Evolutionary conservation across 1,284 basidiomycete genomes (phyloP), one percentile per base, ranked within the genome.

Genomic region (Apiotrichum gamsii): DNA sequence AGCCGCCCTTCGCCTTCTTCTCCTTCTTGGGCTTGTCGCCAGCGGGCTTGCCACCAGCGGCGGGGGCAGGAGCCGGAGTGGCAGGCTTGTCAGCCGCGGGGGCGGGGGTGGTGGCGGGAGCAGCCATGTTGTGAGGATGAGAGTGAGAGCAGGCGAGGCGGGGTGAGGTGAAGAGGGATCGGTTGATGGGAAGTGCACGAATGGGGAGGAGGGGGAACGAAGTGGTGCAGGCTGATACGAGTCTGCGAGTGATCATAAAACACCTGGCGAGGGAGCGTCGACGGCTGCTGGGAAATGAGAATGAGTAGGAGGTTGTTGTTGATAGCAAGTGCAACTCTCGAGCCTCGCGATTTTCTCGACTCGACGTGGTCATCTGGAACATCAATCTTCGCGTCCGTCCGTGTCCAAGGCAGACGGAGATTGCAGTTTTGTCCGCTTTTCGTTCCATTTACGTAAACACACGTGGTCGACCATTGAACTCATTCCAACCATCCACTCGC

Each of bases 1-100:
- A 36, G 38, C 45, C 47, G 42, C 47, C 41, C 19, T 45, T 62
- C 56, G 67, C 70, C 43, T 69, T 63, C 56, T 73, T 69, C 52
- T 71, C 65, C 42, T 61, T 58, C 47, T 52, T 9, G 21, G 39
- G 30, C 23, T 23, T 39, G 13, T 43, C 37, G 28, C 38, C 31
- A 11, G 37, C 39, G n/a, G 30, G 39, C 15, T 43, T 19, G 18
- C 49, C 25, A 23, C 45, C 29, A 28, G 50, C 45, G 20, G 47
- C 25, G 30, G 46, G 39, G 32, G 36, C 47, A 18, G 42, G 35
- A 23, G 41, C 54, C 19, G 56, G 48, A 13, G 51, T 40, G 32
- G 47, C 43, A 21, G 43, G 45, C 15, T 25, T 23, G 31, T 43
- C 37, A 41, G 39, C 33, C 34, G 41, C 45, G 36, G 52, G 49